These are phyloP conservation scores for Epichloe aotearoae DNA, from an alignment of 2,329 filamentous ascomycete species.

Conservation along the genomic window DNA sequence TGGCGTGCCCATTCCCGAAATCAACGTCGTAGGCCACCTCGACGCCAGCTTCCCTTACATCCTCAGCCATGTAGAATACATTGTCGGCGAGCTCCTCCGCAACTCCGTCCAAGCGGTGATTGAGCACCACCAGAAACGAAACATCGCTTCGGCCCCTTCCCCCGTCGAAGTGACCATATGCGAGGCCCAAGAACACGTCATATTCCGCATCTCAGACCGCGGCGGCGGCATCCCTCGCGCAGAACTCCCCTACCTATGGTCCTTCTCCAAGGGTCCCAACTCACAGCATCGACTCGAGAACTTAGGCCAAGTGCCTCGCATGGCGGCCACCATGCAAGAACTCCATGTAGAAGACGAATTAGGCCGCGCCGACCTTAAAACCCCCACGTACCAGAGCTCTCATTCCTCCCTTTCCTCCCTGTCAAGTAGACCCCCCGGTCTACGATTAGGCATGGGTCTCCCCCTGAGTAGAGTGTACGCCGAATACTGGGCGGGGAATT, in stretches of 20 bases:
- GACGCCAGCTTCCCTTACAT: slow-evolving; percentile 94
- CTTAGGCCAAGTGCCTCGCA: slow-evolving; percentile 71
- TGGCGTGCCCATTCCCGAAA: slow-evolving; percentile 59
- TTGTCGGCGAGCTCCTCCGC: slow-evolving; percentile 83
- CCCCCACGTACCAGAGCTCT: slow-evolving; percentile 41
- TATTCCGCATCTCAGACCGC: slow-evolving; percentile 89
- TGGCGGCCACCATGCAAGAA: slow-evolving; percentile 90
- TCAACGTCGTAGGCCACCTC: slow-evolving; percentile 72
- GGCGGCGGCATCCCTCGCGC: slow-evolving; percentile 83
- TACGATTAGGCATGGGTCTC: slow-evolving; percentile 82
- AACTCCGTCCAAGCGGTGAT: slow-evolving; percentile 92
- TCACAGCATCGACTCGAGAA: slow-evolving; percentile 70
- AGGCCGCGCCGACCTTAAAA: slow-evolving; percentile 27
- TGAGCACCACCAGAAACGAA: slow-evolving; percentile 47
- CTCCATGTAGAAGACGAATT: slow-evolving; percentile 40
- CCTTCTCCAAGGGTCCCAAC: slow-evolving; percentile 85
- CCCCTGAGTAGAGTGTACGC: slow-evolving; percentile 91
- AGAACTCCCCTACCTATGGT: slow-evolving; percentile 84
- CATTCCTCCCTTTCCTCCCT: slow-evolving; percentile 67
- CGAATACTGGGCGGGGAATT: slow-evolving; percentile 91
- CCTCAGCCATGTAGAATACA: slow-evolving; percentile 90
- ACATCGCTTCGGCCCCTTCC: slow-evolving; percentile 41
- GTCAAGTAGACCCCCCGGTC: slow-evolving; percentile 69
- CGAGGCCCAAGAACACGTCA: slow-evolving; percentile 87
- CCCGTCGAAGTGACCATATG: slow-evolving; percentile 92